Percentiles rank a stretch among this genome's conserved stretches.
Evolutionary conservation across 352 stramenopile species (phyloP).

Genomic region (Pythium vanterpoolii): DNA sequence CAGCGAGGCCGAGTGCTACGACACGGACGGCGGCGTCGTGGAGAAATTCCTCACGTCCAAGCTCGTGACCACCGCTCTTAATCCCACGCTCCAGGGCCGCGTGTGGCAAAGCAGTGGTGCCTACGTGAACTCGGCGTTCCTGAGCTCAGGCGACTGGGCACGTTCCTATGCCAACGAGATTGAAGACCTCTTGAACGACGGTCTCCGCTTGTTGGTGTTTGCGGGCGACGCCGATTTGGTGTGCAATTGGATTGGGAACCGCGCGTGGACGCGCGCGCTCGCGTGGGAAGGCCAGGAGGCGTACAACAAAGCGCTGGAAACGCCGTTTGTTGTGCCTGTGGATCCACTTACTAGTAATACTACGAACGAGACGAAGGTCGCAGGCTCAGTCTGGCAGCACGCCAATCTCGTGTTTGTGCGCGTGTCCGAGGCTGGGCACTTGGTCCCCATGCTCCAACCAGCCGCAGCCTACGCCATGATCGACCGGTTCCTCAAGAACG

Average conservation of each 20-base stretch:
- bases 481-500: conserved; percentile 56
- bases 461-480: conserved; percentile 79
- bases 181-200: conserved; percentile 45
- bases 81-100: conserved; percentile 29
- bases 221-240: conserved; percentile 90
- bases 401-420: conserved; percentile 81
- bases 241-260: conserved; percentile 93
- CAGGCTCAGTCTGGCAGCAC: conserved; percentile 16
- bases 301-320: conserved; percentile 48
- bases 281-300: conserved; percentile 77
- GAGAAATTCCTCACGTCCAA: conserved; percentile 36
- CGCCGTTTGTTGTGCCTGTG: conserved; percentile 12
- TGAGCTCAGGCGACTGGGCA: neutral
- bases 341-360: neutral
- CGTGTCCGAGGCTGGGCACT: conserved; percentile 84
- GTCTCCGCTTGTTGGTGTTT: conserved; percentile 16
- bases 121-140: neutral
- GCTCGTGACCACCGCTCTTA: neutral
- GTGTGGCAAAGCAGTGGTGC: neutral
- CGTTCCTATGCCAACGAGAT: neutral
- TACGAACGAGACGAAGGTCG: conserved; percentile 41
- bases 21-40: neutral
- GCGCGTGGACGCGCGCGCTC: conserved; percentile 86
- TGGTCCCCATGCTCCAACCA: conserved; percentile 86
- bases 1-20: neutral